Evolutionary conservation across 805 yeast genomes (phyloP).

Genomic region (Yamadazyma endophytica): DNA sequence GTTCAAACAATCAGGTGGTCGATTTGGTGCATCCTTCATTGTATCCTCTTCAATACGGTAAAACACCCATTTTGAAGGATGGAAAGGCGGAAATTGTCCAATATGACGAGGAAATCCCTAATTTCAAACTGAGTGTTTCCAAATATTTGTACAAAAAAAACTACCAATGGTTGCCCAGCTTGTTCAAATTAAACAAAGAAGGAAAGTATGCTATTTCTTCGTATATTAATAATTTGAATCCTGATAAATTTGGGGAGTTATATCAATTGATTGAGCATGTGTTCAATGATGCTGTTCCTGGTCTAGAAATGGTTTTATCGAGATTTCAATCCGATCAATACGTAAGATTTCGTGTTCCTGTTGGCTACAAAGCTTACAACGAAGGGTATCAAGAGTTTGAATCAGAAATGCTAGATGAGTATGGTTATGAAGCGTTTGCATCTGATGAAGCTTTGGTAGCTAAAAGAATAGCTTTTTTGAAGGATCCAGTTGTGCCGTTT

Average conservation of each 20-base stretch:
- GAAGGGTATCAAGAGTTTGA: slow-evolving; percentile 11
- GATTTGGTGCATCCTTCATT: slow-evolving; percentile 41
- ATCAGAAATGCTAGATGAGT: background rate
- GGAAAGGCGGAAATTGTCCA: slow-evolving; percentile 2
- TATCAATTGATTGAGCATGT: slow-evolving; percentile 27
- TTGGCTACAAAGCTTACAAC: slow-evolving; percentile 11
- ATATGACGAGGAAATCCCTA: slow-evolving; percentile 7
- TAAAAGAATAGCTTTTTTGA: slow-evolving; percentile 1
- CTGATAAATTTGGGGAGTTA: slow-evolving; percentile 18
- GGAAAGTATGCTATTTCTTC: slow-evolving; percentile 21
- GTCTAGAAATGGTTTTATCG: slow-evolving; percentile 24
- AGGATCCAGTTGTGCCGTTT: slow-evolving; percentile 5
- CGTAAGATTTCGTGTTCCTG: slow-evolving; percentile 13
- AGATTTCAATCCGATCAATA: slow-evolving; percentile 15
- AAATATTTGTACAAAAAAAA: slow-evolving; percentile 15
- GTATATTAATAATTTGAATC: slow-evolving; percentile 40
- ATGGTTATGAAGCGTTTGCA: too few species aligned
- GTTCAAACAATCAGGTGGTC: slow-evolving; percentile 29
- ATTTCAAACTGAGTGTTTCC: slow-evolving; percentile 11
- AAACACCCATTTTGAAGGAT: slow-evolving; percentile 14
- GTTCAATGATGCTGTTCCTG: slow-evolving; percentile 27
- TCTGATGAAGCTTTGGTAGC: too few species aligned
- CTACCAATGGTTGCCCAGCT: slow-evolving; percentile 39
- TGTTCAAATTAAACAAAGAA: slow-evolving; percentile 6
- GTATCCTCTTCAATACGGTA: slow-evolving; percentile 29